Evolutionary conservation across 495 filamentous ascomycete genomes (phyloP), one percentile per base, ranked within the genome.

Genomic region (Clohesyomyces aquaticus): DNA sequence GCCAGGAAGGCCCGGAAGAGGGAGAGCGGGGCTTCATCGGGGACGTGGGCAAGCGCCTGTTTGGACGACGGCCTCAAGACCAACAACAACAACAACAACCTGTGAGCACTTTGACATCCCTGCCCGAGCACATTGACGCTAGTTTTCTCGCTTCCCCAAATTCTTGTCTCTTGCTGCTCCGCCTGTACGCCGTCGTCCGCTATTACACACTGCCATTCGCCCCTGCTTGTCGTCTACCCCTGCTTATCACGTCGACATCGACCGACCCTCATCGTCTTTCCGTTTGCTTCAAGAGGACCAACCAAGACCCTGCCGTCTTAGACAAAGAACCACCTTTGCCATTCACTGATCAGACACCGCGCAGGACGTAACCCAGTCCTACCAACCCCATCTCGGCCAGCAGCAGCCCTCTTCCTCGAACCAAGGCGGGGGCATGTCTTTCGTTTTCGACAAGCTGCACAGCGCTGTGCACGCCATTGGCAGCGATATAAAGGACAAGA

Each of bases 371-470:
- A 38, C 27, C 14, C 42, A 55, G 18, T 48, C 48, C 4, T 55
- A 50, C 21, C 64, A 67, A 32, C 56, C 52, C 35, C 54, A 59
- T n/a, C 61, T 43, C 49, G 29, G 70, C 23, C 25, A 63, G 11
- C 66, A 66, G 51, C 74, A 67, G 29, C 54, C 66, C 35, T 58
- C 55, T 11, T 55, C 63, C 43, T 63, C 58, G 9, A 54, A 32
- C 35, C 53, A 32, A 48, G 60, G n/a, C 4, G 57, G 52, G 50
- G 51, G 69, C 64, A 74, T 84, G 43, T 75, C 77, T 0, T 83
- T 80, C 28, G 68, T 86, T 59, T 77, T 87, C 63, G 79, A 79
- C 22, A 87, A 85, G 66, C 59, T 87, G 35, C 82, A 87, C 61
- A 76, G 74, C 9, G 75, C 78, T 9, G 80, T 86, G 11, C 75